Conservation (phyloP, 805 yeast species). For the Pichia rugopelliculosa region DNA sequence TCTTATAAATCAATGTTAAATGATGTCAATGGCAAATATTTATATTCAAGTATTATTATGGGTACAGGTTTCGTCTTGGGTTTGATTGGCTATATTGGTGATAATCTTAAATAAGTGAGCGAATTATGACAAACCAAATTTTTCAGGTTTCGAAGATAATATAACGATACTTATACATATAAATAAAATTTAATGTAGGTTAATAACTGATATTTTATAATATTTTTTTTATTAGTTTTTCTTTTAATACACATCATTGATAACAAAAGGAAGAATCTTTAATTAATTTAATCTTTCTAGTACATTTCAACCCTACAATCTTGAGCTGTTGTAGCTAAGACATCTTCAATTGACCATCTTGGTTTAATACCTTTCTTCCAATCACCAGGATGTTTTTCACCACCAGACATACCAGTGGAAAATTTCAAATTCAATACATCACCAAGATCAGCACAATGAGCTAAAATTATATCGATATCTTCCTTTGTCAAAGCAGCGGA, state of each 20-base stretch:
- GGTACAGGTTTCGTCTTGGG: slow-evolving; percentile 43
- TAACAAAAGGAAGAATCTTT: too few relatives aligned
- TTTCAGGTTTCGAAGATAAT: neutral
- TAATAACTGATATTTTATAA: neutral
- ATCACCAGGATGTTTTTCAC: slow-evolving; percentile 46
- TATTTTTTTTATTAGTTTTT: neutral
- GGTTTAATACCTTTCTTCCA: slow-evolving; percentile 48
- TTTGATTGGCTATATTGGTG: slow-evolving; percentile 53
- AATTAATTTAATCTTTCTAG: slow-evolving; percentile 1
- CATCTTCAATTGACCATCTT: slow-evolving; percentile 75
- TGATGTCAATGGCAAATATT: slow-evolving; percentile 31
- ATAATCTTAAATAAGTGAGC: slow-evolving; percentile 22
- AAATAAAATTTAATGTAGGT: too few relatives aligned
- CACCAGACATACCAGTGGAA: slow-evolving; percentile 70
- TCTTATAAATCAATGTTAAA: slow-evolving; percentile 28
- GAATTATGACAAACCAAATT: too few relatives aligned
- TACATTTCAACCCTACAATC: slow-evolving; percentile 38
- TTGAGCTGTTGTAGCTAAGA: slow-evolving; percentile 60
- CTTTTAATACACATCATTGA: neutral
- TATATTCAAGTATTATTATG: slow-evolving; percentile 34
- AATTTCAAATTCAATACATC: slow-evolving; percentile 68
- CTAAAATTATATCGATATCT: slow-evolving; percentile 77
- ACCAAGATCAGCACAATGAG: slow-evolving; percentile 69
- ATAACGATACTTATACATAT: too few relatives aligned
- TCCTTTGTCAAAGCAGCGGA: slow-evolving; percentile 88